A percentile compares a stretch with the other conserved stretches of the same genome.
Evolutionary conservation across 2,329 filamentous ascomycete species (phyloP).

Genomic region (Phialophora macrospora): DNA sequence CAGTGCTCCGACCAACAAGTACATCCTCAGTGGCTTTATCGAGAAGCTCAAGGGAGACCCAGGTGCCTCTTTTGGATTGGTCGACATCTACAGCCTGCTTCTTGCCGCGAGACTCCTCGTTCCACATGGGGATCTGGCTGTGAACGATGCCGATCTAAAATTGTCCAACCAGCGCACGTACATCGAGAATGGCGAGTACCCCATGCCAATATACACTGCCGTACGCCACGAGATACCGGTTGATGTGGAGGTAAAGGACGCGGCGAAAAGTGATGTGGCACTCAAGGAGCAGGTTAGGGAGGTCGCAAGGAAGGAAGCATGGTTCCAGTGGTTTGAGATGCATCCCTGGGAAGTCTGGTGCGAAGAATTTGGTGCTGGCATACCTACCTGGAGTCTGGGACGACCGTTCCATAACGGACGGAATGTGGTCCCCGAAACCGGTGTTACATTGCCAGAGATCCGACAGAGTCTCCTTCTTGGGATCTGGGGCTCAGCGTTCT

Average conservation of each 20-base stretch:
- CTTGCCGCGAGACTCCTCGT: constrained; percentile 84
- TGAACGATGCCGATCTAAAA: constrained; percentile 82
- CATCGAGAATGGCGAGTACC: constrained; percentile 76
- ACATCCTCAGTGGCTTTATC: constrained; percentile 81
- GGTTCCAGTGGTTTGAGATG: constrained; percentile 98
- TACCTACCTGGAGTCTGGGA: constrained; percentile 92
- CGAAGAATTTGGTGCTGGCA: constrained; percentile 87
- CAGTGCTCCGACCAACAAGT: constrained; percentile 92
- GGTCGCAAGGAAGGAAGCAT: constrained; percentile 67
- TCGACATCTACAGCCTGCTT: constrained; percentile 89
- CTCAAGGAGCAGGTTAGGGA: constrained; percentile 49
- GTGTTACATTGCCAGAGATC: constrained; percentile 79
- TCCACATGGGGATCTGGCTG: constrained; percentile 78
- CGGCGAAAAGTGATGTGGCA: constrained; percentile 42
- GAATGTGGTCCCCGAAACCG: constrained; percentile 66
- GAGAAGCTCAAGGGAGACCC: constrained; percentile 88
- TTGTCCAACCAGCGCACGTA: constrained; percentile 83
- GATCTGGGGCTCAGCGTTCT: constrained; percentile 96
- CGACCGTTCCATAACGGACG: constrained; percentile 76
- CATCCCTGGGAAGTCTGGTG: constrained; percentile 95
- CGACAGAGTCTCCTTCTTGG: constrained; percentile 84
- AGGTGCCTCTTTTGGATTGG: constrained; percentile 80
- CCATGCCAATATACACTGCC: constrained; percentile 92
- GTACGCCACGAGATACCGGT: constrained; percentile 93
- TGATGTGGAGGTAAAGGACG: constrained; percentile 51